Base-by-base conservation (phyloP, 352 stramenopile species). In the Phytophthora cactorum region DNA sequence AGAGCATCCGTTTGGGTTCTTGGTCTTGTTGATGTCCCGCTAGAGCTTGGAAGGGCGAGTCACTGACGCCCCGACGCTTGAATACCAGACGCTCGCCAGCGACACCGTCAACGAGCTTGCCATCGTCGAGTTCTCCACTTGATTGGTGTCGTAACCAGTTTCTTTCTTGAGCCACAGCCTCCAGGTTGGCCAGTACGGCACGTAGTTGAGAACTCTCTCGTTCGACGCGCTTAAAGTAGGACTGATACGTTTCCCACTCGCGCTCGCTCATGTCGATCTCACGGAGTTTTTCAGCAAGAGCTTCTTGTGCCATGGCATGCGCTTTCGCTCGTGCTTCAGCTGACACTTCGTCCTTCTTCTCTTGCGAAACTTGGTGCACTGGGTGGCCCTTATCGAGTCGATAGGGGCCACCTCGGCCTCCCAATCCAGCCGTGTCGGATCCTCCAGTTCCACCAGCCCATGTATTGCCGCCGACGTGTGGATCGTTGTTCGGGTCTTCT, bases 101-200 rank as follows among this genome's bases (percentile, higher is more conserved):
- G 38, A 98, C 72, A 22, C 88, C 90, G 72, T 99, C 96, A 22
- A 99, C 93, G 15, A 99, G 80, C 70, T 96, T 97, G 8, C 86
- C 79, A 65, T 99, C 97, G 60, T 99, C 97, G n/a, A 98, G 67
- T 58, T 99, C 96, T n/a, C 96, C 96, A 50, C 84, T 89, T 22
- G 81, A 90, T 72, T 98, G 93, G 62, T 97, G 91, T 68, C 95
- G 96, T 34, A 98, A 61, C 97, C 97, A 99, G 27, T 80, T 89
- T 1, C 94, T 77, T 67, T 99, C 96, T n/a, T 92, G 74, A 22
- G 83, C 84, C 8, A 82, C 81, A 29, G 82, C 86, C 59, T 98
- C 84, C 36, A 98, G 74, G 47, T 95, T 91, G 39, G 83, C 72
- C 14, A 98, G 66, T 49, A 97, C 84, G 8, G 77, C 84, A 14